phyloP scores from a whole-genome alignment of 1,139 yeast genomes.

The Kluyveromyces marxianus region DNA sequence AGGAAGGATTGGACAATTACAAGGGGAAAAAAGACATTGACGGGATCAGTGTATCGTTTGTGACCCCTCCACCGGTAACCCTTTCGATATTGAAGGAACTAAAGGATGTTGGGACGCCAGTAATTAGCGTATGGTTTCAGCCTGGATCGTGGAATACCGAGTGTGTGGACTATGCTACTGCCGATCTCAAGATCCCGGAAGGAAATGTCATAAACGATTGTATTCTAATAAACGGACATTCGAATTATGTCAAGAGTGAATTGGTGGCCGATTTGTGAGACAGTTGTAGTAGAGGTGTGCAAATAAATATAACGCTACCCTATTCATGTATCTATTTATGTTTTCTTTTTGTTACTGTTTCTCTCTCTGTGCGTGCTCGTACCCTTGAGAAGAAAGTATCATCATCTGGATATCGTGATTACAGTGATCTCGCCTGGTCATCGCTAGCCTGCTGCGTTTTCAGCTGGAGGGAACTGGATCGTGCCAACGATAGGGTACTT shows the following conservation, averaged over 20 bases:
- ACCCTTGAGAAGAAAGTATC: too few relatives aligned
- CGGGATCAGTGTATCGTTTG: slow-evolving; percentile 12
- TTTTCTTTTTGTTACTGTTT: background rate
- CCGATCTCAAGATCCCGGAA: slow-evolving; percentile 6
- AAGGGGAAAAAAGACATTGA: slow-evolving; percentile 5
- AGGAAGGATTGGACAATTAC: slow-evolving; percentile 5
- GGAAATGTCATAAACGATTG: slow-evolving; percentile 12
- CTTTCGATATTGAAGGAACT: slow-evolving; percentile 10
- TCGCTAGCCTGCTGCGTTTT: background rate
- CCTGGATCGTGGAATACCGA: slow-evolving; percentile 14
- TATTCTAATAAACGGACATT: slow-evolving; percentile 10
- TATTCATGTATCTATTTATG: too few relatives aligned
- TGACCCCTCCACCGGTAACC: slow-evolving; percentile 12
- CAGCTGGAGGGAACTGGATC: slow-evolving; percentile 1
- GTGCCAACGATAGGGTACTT: slow-evolving; percentile 21
- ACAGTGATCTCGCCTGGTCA: too few relatives aligned
- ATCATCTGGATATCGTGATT: too few relatives aligned
- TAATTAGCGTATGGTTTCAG: slow-evolving; percentile 13
- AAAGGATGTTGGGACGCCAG: slow-evolving; percentile 1
- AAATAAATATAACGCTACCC: too few relatives aligned
- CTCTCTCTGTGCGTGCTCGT: background rate
- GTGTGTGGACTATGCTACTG: slow-evolving; percentile 9
- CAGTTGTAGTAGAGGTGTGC: too few relatives aligned
- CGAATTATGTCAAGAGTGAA: slow-evolving; percentile 6
- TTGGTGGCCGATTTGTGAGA: background rate